A percentile compares a stretch with the other conserved stretches of the same genome.
These are phyloP conservation scores for Cutaneotrichosporon dermatis DNA, from an alignment of 1,284 basidiomycete genomes.

Conservation along the genomic window DNA sequence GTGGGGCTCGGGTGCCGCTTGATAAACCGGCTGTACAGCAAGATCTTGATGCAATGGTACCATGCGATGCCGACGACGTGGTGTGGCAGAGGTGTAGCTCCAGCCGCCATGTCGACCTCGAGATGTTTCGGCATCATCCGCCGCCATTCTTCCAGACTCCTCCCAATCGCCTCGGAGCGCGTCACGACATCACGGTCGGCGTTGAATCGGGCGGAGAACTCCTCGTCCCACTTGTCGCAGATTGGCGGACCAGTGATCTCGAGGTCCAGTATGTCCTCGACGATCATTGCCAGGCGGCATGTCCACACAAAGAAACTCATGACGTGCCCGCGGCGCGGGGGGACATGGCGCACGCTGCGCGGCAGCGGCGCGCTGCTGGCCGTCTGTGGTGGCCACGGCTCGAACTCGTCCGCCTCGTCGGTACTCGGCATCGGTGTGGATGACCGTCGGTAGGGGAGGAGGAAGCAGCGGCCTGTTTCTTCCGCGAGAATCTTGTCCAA, in stretches of 20 bases:
- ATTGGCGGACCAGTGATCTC: slow-evolving; percentile 27
- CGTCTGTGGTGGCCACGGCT: slow-evolving; percentile 44
- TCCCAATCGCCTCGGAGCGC: slow-evolving; percentile 22
- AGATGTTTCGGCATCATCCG: slow-evolving; percentile 26
- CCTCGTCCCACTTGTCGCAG: slow-evolving; percentile 15
- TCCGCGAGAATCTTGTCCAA: slow-evolving; percentile 50
- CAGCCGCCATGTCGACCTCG: slow-evolving; percentile 17
- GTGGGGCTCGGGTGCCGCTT: slow-evolving; percentile 13
- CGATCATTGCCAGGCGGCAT: slow-evolving; percentile 38
- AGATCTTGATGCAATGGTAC: slow-evolving; percentile 38
- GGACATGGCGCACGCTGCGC: slow-evolving; percentile 23
- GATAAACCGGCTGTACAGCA: slow-evolving; percentile 41
- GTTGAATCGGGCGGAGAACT: slow-evolving; percentile 3
- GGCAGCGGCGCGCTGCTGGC: slow-evolving; percentile 24
- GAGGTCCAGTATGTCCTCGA: slow-evolving; percentile 42
- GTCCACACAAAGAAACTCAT: slow-evolving; percentile 42
- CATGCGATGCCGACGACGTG: slow-evolving; percentile 40
- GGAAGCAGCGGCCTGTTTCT: slow-evolving; percentile 49
- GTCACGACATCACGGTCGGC: slow-evolving; percentile 8
- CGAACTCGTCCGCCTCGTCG: slow-evolving; percentile 48
- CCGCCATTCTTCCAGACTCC: slow-evolving; percentile 33
- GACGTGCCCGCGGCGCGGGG: slow-evolving; percentile 30
- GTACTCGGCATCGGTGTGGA: slow-evolving; percentile 47
- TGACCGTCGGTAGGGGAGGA: slow-evolving; percentile 45
- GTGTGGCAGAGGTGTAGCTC: slow-evolving; percentile 35